Conservation (phyloP, 371 early-diverging fungal genomes). For the Mortierella sp. region DNA sequence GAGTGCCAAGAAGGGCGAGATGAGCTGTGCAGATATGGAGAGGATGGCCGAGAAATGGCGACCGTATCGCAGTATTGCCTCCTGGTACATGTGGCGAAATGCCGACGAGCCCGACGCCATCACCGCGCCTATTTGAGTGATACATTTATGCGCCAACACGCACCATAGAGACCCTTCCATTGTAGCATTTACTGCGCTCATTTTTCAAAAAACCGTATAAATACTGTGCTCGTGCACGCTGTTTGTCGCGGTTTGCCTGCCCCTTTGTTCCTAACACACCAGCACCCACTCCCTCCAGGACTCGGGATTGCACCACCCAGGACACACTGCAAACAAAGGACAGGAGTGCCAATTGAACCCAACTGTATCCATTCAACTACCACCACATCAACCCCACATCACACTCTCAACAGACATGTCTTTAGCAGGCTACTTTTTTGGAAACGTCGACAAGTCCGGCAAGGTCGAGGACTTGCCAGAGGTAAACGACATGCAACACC, state of each 20-base stretch:
- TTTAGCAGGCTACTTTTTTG: constrained; percentile 84
- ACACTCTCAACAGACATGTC: constrained; percentile 58
- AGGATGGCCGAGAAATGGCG: constrained; percentile 67
- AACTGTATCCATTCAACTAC: not conserved
- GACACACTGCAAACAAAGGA: not conserved
- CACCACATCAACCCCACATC: not conserved
- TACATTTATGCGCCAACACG: not conserved
- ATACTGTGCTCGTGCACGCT: not conserved
- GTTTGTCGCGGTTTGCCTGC: constrained; percentile 1
- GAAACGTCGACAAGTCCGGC: constrained; percentile 91
- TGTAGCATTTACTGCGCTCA: not conserved
- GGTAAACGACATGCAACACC: constrained; percentile 55
- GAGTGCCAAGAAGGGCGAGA: constrained; percentile 59
- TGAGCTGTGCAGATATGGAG: constrained; percentile 62
- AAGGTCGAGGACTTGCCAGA: constrained; percentile 80
- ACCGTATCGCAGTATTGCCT: constrained; percentile 74
- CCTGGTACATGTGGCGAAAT: constrained; percentile 77
- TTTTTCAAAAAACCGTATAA: constrained; percentile 1
- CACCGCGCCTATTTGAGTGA: constrained; percentile 28
- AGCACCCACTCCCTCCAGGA: not conserved
- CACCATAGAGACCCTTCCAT: not conserved
- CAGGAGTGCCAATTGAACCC: not conserved
- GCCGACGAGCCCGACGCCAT: constrained; percentile 39
- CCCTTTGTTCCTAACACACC: not conserved
- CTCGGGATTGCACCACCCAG: not conserved